Conservation (phyloP, 2,329 filamentous ascomycete genomes). For the Ophiostoma piceae region DNA sequence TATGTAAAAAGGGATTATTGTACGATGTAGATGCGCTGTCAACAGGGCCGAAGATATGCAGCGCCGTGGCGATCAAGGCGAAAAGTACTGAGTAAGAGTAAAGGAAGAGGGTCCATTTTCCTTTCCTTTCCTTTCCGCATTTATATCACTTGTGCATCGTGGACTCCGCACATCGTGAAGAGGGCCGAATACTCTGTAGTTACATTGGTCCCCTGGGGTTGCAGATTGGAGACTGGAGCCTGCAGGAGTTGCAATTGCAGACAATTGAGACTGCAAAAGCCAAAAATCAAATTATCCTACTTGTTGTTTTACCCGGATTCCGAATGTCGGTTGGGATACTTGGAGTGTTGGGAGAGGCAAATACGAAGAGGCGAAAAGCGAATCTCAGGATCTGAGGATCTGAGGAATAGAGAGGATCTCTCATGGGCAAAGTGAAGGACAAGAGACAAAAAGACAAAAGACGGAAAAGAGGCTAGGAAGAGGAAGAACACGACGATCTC, state of each 20-base stretch:
- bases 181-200: not conserved
- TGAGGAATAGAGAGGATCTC: not conserved
- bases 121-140: not conserved
- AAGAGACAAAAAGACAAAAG: not conserved
- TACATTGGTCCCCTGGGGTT: not conserved
- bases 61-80: not conserved
- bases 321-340: not conserved
- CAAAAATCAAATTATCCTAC: not conserved
- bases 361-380: not conserved
- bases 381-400: not conserved
- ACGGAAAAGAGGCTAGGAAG: not conserved
- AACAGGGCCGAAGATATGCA: conserved; percentile 7
- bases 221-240: not conserved
- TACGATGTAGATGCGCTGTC: not conserved
- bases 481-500: conserved; percentile 6
- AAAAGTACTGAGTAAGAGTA: not conserved
- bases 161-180: not conserved
- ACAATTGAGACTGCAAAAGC: too few relatives aligned
- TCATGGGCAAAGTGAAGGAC: too few relatives aligned
- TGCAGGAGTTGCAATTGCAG: not conserved
- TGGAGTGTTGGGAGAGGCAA: not conserved
- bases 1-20: not conserved
- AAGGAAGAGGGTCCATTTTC: not conserved
- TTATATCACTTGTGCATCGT: not conserved
- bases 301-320: conserved; percentile 1